These are phyloP conservation scores for Fraxinus floribunda DNA, from an alignment of 305 asterid genomes.

Conservation along the genomic window DNA sequence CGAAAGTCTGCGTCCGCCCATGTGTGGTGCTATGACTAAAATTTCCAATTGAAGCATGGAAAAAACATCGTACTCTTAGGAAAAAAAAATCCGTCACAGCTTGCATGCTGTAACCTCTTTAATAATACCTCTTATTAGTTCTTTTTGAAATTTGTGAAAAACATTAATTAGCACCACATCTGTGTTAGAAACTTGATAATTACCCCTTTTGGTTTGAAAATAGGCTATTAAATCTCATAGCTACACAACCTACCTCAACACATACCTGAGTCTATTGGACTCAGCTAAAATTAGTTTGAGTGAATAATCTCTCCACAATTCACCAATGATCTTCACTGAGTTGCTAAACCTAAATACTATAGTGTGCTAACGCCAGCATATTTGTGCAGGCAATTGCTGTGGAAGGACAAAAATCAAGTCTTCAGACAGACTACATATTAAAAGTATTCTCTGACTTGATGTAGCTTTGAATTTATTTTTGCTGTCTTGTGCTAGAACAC, in stretches of 20 bases:
- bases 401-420: constrained; percentile 62
- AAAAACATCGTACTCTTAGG: neutral
- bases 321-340: neutral
- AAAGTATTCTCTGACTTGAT: constrained; percentile 39
- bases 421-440: constrained; percentile 74
- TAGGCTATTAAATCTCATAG: neutral
- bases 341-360: neutral
- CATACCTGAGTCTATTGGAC: neutral
- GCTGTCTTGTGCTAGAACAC: neutral
- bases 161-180: neutral
- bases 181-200: neutral
- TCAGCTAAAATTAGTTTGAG: neutral
- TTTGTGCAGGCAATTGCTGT: constrained; percentile 65
- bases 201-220: neutral
- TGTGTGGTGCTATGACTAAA: neutral
- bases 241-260: neutral
- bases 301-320: neutral
- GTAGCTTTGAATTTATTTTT: constrained; percentile 5
- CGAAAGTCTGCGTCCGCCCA: no score
- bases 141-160: neutral
- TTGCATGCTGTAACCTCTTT: neutral
- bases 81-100: neutral
- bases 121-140: neutral
- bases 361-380: constrained; percentile 11
- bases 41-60: neutral